Evolutionary conservation across 2,329 filamentous ascomycete genomes (phyloP), one percentile per base, ranked within the genome.

Genomic region (Penicillium sp.): DNA sequence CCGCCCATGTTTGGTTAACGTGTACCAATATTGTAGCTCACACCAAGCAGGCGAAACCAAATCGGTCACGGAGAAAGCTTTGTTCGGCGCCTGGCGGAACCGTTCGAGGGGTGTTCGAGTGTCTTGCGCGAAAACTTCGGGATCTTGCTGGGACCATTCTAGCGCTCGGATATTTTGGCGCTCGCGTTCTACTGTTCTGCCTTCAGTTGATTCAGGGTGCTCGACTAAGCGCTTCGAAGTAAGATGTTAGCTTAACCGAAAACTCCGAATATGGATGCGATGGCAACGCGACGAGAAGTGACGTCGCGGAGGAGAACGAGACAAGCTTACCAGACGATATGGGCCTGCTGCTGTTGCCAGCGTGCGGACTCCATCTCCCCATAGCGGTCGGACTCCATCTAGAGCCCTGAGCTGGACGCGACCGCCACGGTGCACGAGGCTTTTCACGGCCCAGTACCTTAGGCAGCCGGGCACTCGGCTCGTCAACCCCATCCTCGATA

Each of bases 21-120:
- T 90, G 74, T 95, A 97, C 79, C 86, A 92, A 66, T 96, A 95
- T 71, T 97, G 92, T 55, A 97, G 73, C 73, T 99, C 93, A 71
- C 94, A 99, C 94, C 94, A 99, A 7, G 92, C 88, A 2, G 92
- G 92, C 1, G 90, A 88, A 0, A 92, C 85, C 22, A 97, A 76
- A 71, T 99, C 94, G 2, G 90, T 92, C 1, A 97, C 94, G 0
- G 89, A 91, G 7, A 97, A 81, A 0, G 89, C 85, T 68, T 90
- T 93, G 66, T 82, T 87, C 0, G 90, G 90, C 52, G 83, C 86
- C 1, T 85, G 85, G 36, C 92, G 87, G 65, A 96, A 96, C 32
- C 88, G 85, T 58, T 91, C 82, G 2, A 97, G 75, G 0, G 92
- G 92, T 8, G 85, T 80, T 55, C 81, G 76, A 8, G 70, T 70